Base-by-base conservation (phyloP, 169 alveolate genomes). In the Cryptosporidium muris region DNA sequence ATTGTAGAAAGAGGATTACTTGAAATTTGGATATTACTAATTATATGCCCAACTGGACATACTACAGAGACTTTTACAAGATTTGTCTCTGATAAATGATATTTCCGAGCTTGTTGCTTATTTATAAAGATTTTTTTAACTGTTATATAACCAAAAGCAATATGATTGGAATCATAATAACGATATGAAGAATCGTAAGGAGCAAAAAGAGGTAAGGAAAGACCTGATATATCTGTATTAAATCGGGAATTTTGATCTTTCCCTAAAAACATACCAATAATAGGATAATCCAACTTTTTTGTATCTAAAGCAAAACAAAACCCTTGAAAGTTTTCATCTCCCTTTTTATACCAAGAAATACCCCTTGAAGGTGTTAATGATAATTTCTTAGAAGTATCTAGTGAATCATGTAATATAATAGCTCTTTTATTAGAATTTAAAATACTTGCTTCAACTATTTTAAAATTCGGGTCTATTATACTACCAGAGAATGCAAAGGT, bases 241-340 rank as follows among this genome's bases (percentile, higher is more conserved):
- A 66, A 52, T 60, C 9, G 9, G 3, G 53, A 5, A n/a, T 34
- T 34, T 34, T 74, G 68, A 4, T 47, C 47, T 58, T 56, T 63
- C 40, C 62, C 85, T 14, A 74, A 56, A 2, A 68, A n/a, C 3
- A 74, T 74, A 9, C 85, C 85, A 48, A 60, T 38, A 54, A 74
- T 36, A 9, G 34, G 9, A 8, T 54, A 47, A 9, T 45, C 60
- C 5, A 42, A 12, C 4, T 52, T 74, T 3, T 34, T 5, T 36
- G 82, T 67, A 25, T 74, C 74, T 54, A 74, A 5, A 40, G 63
- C 85, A 25, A 74, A 74, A 74, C 85, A 74, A 16, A 74, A 58
- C 9, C 85, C 85, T 38, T 74, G 11, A 64, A 74, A 74, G 25
- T 66, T 25, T 34, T 68, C 85, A 47, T 74, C 58, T 34, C 40